Evolutionary conservation across 805 yeast species (phyloP).

Genomic region (Scheffersomyces stipitis): DNA sequence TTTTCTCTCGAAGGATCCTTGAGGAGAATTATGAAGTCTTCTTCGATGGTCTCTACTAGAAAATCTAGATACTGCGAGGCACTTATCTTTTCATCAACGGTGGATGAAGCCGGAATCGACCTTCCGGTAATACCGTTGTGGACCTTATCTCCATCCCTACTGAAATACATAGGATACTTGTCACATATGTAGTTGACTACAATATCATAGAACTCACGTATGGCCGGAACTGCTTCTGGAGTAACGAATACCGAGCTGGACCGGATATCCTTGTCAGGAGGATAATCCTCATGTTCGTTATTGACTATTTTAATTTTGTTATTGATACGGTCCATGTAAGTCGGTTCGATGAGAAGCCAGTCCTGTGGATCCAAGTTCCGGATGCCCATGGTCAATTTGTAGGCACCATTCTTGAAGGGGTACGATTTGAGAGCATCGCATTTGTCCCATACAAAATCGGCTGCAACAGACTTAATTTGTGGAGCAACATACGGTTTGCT

Average conservation of each 20-base stretch:
- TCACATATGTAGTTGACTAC: constrained; percentile 32
- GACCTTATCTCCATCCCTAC: constrained; percentile 13
- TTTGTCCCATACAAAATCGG: constrained; percentile 27
- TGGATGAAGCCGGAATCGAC: constrained; percentile 15
- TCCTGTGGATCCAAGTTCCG: constrained; percentile 31
- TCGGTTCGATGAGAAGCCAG: constrained; percentile 41
- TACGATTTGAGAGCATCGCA: constrained; percentile 23
- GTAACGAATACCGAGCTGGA: constrained; percentile 31
- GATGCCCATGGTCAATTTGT: constrained; percentile 65
- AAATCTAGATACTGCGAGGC: constrained; percentile 18
- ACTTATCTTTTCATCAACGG: constrained; percentile 5
- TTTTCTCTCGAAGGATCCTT: constrained; percentile 30
- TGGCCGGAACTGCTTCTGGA: constrained; percentile 34
- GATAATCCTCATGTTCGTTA: constrained; percentile 35
- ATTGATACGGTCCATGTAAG: constrained; percentile 25
- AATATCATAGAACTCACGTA: constrained; percentile 34
- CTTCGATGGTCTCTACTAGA: constrained; percentile 35
- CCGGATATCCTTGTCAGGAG: constrained; percentile 22
- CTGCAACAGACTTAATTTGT: constrained; percentile 12
- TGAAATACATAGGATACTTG: constrained; percentile 41
- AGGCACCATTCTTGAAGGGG: constrained; percentile 62
- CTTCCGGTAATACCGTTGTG: constrained; percentile 23
- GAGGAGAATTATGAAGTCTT: constrained; percentile 39
- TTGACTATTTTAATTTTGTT: constrained; percentile 28
- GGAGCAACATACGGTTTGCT: not conserved